These are phyloP conservation scores for Clitocybe nebularis DNA, from an alignment of 1,284 basidiomycete genomes.

Conservation along the genomic window DNA sequence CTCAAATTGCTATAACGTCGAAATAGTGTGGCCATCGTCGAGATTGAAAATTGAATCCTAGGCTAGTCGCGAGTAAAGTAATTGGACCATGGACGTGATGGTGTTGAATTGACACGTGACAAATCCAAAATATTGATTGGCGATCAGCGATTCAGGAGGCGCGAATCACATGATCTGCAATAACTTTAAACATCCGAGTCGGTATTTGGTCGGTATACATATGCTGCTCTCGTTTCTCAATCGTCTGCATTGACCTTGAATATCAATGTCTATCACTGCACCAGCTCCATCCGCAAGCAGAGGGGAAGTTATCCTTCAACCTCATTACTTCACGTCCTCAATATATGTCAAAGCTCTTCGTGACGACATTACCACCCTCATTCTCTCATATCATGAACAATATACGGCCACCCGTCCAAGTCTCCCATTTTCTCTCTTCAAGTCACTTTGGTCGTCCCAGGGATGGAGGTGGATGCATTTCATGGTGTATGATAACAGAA, in stretches of 20 bases:
- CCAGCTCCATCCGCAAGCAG: conserved; percentile 37
- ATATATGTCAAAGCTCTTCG: conserved; percentile 64
- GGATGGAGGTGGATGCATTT: conserved; percentile 76
- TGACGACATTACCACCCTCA: conserved; percentile 54
- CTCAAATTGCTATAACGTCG: conserved; percentile 33
- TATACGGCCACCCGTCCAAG: conserved; percentile 30
- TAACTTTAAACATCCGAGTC: too few relatives aligned
- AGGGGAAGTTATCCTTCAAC: conserved; percentile 63
- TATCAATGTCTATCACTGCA: conserved; percentile 22
- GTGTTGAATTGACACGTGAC: too few relatives aligned
- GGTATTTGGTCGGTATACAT: conserved; percentile 2
- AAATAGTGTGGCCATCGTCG: conserved; percentile 35
- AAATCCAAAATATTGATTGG: too few relatives aligned
- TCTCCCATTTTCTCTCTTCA: conserved; percentile 66
- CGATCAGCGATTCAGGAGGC: too few relatives aligned
- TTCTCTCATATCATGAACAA: conserved; percentile 43
- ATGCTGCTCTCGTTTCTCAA: neutral
- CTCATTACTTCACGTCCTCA: conserved; percentile 72
- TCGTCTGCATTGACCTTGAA: neutral
- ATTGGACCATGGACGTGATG: too few relatives aligned
- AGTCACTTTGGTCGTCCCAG: conserved; percentile 55
- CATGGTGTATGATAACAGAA: conserved; percentile 60
- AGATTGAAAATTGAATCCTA: too few relatives aligned
- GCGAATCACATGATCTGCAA: too few relatives aligned
- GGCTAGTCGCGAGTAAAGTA: too few relatives aligned